These are phyloP conservation scores for Colletotrichum eleusines DNA, from an alignment of 2,329 filamentous ascomycete genomes.

Conservation along the genomic window DNA sequence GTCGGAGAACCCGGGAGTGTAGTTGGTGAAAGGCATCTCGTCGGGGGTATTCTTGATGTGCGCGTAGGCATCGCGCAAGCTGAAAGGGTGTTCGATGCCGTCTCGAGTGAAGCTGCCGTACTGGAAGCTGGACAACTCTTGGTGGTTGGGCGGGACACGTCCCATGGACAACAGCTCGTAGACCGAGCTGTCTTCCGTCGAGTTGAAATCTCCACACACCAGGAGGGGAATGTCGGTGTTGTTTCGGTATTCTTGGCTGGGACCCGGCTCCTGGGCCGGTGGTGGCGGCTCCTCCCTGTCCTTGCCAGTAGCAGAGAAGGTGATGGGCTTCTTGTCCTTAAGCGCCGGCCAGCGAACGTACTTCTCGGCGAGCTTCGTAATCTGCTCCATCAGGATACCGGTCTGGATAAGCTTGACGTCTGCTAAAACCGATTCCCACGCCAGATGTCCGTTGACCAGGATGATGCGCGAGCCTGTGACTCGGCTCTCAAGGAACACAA, in stretches of 20 bases:
- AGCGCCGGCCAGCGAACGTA: conserved; percentile 84
- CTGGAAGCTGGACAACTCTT: conserved; percentile 82
- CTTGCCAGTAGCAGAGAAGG: conserved; percentile 53
- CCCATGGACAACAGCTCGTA: conserved; percentile 91
- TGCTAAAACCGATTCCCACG: conserved; percentile 90
- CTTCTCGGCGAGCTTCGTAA: conserved; percentile 86
- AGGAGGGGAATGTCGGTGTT: conserved; percentile 91
- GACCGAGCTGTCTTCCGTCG: conserved; percentile 85
- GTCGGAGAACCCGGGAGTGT: conserved; percentile 91
- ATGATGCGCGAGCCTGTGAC: conserved; percentile 91
- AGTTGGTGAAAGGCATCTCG: conserved; percentile 94
- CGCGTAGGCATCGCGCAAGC: conserved; percentile 88
- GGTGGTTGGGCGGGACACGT: conserved; percentile 80
- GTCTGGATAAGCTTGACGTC: conserved; percentile 98
- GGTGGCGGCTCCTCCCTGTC: conserved; percentile 63
- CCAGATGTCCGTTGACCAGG: conserved; percentile 92
- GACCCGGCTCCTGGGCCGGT: conserved; percentile 74
- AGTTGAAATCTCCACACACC: conserved; percentile 97
- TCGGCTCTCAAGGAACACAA: conserved; percentile 93
- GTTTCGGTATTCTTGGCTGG: conserved; percentile 87
- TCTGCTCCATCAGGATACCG: conserved; percentile 92
- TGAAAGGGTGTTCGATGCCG: conserved; percentile 95
- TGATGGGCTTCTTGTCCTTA: conserved; percentile 80
- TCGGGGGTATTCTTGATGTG: conserved; percentile 85
- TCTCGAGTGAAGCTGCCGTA: conserved; percentile 95